Conservation (phyloP, 1,284 basidiomycete genomes). For the Meripilus lineatus region DNA sequence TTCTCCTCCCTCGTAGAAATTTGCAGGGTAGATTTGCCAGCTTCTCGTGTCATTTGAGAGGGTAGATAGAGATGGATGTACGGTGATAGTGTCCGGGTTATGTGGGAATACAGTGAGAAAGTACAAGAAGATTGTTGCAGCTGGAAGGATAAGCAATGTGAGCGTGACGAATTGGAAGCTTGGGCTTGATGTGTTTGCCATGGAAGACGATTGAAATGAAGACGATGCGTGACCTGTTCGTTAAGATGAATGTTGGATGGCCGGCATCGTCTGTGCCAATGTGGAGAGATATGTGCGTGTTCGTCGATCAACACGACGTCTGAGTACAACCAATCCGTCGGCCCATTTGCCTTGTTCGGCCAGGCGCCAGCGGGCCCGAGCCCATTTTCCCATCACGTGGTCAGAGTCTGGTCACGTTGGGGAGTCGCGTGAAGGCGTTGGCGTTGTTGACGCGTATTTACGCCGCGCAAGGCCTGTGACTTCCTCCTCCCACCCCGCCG, state of each 20-base stretch:
- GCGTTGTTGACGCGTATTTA: conserved; percentile 11
- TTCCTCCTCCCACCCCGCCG: not conserved
- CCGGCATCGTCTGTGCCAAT: too few species aligned
- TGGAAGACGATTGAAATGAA: conserved; percentile 10
- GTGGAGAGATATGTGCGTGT: too few species aligned
- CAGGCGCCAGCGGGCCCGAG: too few species aligned
- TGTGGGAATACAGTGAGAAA: conserved; percentile 60
- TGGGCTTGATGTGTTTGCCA: conserved; percentile 24
- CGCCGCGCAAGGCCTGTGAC: not conserved
- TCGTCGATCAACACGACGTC: too few species aligned
- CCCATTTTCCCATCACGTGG: conserved; percentile 1
- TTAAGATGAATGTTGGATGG: not conserved
- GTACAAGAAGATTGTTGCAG: conserved; percentile 53
- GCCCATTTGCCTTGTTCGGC: too few species aligned
- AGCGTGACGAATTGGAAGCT: conserved; percentile 46
- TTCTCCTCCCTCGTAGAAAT: conserved; percentile 60
- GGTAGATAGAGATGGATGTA: conserved; percentile 55
- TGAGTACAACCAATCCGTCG: too few species aligned
- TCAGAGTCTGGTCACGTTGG: conserved; percentile 4
- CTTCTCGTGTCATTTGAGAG: conserved; percentile 47
- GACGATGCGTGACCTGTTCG: not conserved
- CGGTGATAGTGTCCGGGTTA: conserved; percentile 41
- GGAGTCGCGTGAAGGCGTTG: conserved; percentile 1
- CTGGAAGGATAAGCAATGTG: conserved; percentile 52
- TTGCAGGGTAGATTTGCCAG: conserved; percentile 67